Evolutionary conservation across 306 rosid species (phyloP), one percentile per base, ranked within the genome.

Genomic region (Glycine soja): DNA sequence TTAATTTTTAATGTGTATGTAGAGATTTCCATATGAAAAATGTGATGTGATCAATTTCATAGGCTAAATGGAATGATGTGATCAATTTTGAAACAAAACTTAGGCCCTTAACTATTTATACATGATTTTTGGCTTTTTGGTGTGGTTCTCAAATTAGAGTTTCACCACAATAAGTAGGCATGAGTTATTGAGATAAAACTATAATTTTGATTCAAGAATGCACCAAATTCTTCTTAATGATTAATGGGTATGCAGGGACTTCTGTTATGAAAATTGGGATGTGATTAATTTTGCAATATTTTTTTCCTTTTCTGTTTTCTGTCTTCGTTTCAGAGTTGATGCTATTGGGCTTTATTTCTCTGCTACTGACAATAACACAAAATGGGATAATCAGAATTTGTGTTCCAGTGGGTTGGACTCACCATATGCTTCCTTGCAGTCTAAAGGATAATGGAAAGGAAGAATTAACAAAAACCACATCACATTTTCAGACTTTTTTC

Each of bases 291-390:
- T 70, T 57, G 36, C 10, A 7, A 14, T 47, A 6, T 38, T 19
- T 13, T 36, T 40, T 73, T 24, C 30, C 30, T 24, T 24, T 24
- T 24, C 30, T 24, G 30, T 24, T 24, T 24, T 0, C 30, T 24
- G 30, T 24, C 2, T 24, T 24, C 1, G 30, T 24, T 24, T 15
- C 88, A 91, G 99, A 95, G 90, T 66, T 95, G 81, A 95, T 93
- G 99, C 65, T 95, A 46, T 54, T 95, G 91, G 99, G 99, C 3
- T 95, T 95, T 66, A 95, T 95, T 53, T 95, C 99, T n/a, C 89
- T 95, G 81, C 87, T 95, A 16, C 90, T 95, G 84, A 87, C 99
- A 12, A 92, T 95, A n/a, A 80, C 86, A 34, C 97, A 91, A 67
- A 90, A 88, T 58, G 53, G 84, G 62, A 90, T 95, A 11, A 71